A percentile compares a stretch with the other conserved stretches of the same genome.
phyloP scores from a whole-genome alignment of 257 asterid species.

The Solanum lycopersicoides region DNA sequence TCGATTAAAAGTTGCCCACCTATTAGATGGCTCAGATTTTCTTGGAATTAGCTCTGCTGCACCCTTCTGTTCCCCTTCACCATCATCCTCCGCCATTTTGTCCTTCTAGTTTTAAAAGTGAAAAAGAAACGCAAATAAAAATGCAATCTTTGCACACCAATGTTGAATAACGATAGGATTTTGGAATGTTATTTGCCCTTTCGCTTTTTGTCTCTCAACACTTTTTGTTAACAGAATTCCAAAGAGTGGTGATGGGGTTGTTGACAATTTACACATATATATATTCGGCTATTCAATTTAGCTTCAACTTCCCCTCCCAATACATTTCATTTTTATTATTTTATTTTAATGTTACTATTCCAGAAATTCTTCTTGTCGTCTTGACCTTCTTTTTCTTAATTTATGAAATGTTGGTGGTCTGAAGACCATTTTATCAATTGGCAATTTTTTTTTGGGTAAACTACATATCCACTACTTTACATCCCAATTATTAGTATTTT shows the following conservation, averaged over 20 bases:
- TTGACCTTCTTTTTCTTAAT: too few species aligned
- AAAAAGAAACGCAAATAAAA: background rate
- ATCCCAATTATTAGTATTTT: too few species aligned
- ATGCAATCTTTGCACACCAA: background rate
- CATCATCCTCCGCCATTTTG: slow-evolving; percentile 23
- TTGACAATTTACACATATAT: too few species aligned
- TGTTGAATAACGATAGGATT: background rate
- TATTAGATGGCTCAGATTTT: slow-evolving; percentile 9
- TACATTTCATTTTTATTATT: too few species aligned
- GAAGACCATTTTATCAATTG: too few species aligned
- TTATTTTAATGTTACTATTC: too few species aligned
- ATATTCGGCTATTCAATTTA: too few species aligned
- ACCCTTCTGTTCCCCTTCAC: slow-evolving; percentile 20
- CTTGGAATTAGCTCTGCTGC: background rate
- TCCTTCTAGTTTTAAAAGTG: background rate
- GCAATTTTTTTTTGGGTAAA: too few species aligned
- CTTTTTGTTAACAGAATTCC: background rate
- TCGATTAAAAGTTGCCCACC: slow-evolving; percentile 51
- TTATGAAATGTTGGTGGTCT: too few species aligned
- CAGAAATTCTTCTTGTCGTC: too few species aligned
- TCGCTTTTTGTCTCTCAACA: background rate
- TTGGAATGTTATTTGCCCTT: background rate
- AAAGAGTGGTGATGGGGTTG: background rate
- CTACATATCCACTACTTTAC: too few species aligned
- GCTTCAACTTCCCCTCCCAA: too few species aligned